Base-by-base conservation (phyloP, 2,329 filamentous ascomycete species). In the Pyrenophora teres region DNA sequence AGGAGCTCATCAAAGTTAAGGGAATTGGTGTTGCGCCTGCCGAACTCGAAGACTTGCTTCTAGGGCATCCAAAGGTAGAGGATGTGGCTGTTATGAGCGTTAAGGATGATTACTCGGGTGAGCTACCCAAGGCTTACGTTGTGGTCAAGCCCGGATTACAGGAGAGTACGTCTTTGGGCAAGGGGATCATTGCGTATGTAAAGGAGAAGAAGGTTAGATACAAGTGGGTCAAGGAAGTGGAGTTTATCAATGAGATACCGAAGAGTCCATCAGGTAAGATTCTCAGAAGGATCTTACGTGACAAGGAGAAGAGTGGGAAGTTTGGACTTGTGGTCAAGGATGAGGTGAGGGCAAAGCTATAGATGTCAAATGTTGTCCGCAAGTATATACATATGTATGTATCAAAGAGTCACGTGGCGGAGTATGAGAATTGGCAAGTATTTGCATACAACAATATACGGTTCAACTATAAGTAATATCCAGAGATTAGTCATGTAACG, bases 1-100 rank as follows among this genome's bases (percentile, higher is more conserved):
- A 88, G 72, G 85, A 87, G 68, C 81, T 87, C 77, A 85, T 87
- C 69, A 87, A 87, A 65, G 84, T 87, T 8, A 86, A 87, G 56
- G 85, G 85, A 0, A 81, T 85, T 31, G 80, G 79, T 4, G 82
- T 86, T 6, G 82, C 84, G 6, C 85, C 85, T 0, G 84, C 84
- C 0, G 85, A 87, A 63, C 74, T 88, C 0, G 85, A 88, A 62
- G 83, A 86, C 57, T 63, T 83, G 2, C 69, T 87, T n/a, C 76
- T 87, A 1, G 80, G 83, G 0, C 83, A 87, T 54, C 63, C 72
- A 0, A 76, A 76, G 12, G 80, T 87, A 0, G 80, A 81, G 35
- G 84, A 87, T 62, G 78, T 76, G 1, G 84, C 84, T 0, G 81
- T 85, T 0, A 70, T 83, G 38, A 80, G 80, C 0, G 72, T 84